phyloP scores from a whole-genome alignment of 1,284 basidiomycete genomes.

The Moniliophthora roreri region DNA sequence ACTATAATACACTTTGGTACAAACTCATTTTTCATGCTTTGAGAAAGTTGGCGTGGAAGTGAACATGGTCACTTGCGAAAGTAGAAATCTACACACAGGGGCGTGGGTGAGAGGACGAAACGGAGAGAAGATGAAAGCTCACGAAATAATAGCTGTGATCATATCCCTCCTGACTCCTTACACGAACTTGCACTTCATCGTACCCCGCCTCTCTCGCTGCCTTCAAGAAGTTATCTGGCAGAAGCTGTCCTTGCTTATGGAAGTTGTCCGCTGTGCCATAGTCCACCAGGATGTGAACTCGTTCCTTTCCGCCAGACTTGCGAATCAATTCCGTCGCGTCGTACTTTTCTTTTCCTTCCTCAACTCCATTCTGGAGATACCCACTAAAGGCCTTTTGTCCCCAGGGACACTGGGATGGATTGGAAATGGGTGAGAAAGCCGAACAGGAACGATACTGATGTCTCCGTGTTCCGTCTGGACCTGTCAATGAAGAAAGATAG shows the following conservation, averaged over 20 bases:
- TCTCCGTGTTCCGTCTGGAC: no score
- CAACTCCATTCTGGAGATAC: slow-evolving; percentile 80
- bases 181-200: slow-evolving; percentile 74
- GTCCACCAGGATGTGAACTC: slow-evolving; percentile 81
- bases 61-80: slow-evolving; percentile 67
- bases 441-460: slow-evolving; percentile 84
- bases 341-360: slow-evolving; percentile 74
- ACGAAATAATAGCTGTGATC: slow-evolving; percentile 96
- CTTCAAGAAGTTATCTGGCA: slow-evolving; percentile 86
- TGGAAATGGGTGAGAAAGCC: slow-evolving; percentile 91
- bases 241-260: slow-evolving; percentile 82
- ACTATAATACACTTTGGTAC: no score
- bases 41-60: slow-evolving; percentile 77
- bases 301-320: slow-evolving; percentile 47
- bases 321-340: slow-evolving; percentile 87
- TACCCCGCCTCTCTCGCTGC: slow-evolving; percentile 75
- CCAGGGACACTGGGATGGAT: slow-evolving; percentile 89
- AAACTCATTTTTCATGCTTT: slow-evolving; percentile 59
- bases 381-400: slow-evolving; percentile 90
- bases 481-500: slow-evolving; percentile 76
- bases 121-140: slow-evolving; percentile 37
- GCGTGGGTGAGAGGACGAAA: slow-evolving; percentile 41
- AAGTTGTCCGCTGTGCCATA: slow-evolving; percentile 89
- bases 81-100: slow-evolving; percentile 63
- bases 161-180: slow-evolving; percentile 86